Evolutionary conservation across 2,329 filamentous ascomycete species (phyloP).

Genomic region (Arthrobotrys iridis): DNA sequence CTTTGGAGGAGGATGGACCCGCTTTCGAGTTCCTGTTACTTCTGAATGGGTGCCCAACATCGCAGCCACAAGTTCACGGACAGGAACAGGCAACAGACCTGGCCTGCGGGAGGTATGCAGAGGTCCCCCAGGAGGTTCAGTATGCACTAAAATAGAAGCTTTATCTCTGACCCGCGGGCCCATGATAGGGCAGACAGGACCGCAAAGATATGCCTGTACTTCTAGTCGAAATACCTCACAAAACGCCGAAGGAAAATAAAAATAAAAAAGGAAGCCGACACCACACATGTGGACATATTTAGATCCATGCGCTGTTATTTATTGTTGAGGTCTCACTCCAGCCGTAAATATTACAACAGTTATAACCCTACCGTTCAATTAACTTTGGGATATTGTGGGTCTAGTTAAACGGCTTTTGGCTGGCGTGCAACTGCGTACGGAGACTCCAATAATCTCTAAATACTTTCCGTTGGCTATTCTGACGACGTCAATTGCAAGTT

Average conservation of each 20-base stretch:
- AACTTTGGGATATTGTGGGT: neutral
- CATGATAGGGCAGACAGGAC: conserved; percentile 21
- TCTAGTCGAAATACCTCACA: neutral
- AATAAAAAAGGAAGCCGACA: no score
- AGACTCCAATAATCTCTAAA: neutral
- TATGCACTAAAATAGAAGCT: conserved; percentile 40
- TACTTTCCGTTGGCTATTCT: neutral
- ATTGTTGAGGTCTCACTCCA: conserved; percentile 21
- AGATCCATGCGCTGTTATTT: neutral
- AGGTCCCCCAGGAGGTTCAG: neutral
- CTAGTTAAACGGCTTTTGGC: neutral
- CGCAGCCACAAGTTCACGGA: conserved; percentile 43
- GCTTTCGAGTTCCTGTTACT: conserved; percentile 8
- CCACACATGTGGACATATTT: neutral
- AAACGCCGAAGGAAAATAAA: no score
- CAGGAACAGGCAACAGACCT: conserved; percentile 10
- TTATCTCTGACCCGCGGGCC: conserved; percentile 9
- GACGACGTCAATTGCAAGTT: neutral
- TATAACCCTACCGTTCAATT: neutral
- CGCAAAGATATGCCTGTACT: neutral
- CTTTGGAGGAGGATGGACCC: conserved; percentile 32
- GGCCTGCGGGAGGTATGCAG: conserved; percentile 12
- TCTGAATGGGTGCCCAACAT: conserved; percentile 29
- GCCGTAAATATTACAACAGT: neutral
- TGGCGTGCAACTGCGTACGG: neutral